Evolutionary conservation across 2,329 filamentous ascomycete genomes (phyloP).

Genomic region (Fusarium verticillioides): DNA sequence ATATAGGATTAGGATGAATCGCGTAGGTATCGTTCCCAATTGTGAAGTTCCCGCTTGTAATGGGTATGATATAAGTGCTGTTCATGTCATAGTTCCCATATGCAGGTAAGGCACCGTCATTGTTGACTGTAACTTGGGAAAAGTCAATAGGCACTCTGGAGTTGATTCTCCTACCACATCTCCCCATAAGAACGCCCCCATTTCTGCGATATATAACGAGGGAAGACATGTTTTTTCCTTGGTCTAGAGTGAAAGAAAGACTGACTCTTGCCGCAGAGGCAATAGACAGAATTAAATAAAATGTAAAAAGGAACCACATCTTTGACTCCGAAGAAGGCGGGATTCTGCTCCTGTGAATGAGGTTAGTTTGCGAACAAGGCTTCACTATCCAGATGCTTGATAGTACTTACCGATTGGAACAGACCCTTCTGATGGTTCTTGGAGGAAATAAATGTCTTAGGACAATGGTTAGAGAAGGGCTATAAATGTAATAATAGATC

Average conservation of each 20-base stretch:
- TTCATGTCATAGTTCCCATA: accelerated
- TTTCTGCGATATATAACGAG: accelerated
- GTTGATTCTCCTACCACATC: accelerated
- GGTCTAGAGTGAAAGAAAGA: not conserved
- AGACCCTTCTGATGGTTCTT: accelerated
- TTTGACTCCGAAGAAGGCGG: not conserved
- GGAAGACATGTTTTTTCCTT: accelerated
- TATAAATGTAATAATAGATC: accelerated
- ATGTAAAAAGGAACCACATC: not conserved
- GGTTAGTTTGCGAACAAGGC: not conserved
- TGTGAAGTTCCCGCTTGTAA: not conserved
- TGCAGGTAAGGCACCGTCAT: accelerated
- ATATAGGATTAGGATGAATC: accelerated
- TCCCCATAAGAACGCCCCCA: accelerated
- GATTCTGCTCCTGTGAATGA: not conserved
- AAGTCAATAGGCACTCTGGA: accelerated
- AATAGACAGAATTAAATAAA: not conserved
- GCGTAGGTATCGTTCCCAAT: accelerated
- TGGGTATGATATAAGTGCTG: accelerated
- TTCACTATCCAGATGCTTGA: not conserved
- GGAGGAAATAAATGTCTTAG: accelerated
- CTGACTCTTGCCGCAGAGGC: not conserved
- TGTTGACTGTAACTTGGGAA: accelerated
- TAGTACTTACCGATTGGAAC: not conserved
- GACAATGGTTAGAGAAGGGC: not conserved